Evolutionary conservation across 768 basidiomycete genomes (phyloP).

Genomic region (Agaricus blazei): DNA sequence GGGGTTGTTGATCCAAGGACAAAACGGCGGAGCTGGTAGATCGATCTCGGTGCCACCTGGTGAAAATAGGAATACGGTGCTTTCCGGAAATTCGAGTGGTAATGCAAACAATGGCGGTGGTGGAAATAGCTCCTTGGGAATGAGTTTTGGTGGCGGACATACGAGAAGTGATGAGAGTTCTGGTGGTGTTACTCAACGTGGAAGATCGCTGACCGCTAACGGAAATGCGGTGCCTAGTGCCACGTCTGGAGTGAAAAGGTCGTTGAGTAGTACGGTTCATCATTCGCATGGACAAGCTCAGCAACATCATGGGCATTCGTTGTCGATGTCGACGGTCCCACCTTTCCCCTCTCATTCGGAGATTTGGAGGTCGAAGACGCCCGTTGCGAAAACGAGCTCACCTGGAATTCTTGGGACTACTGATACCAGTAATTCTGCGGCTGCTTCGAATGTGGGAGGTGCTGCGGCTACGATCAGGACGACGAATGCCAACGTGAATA

Average conservation of each 20-base stretch:
- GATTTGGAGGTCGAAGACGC: constrained; percentile 9
- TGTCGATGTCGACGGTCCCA: constrained; percentile 8
- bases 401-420: background rate
- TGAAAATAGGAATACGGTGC: constrained; percentile 37
- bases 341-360: constrained; percentile 8
- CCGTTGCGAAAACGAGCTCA: background rate
- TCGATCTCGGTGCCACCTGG: constrained; percentile 26
- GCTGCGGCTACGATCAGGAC: background rate
- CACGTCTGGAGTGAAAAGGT: constrained; percentile 1
- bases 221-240: background rate
- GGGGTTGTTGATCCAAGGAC: constrained; percentile 2
- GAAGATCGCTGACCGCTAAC: background rate
- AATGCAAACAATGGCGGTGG: constrained; percentile 23
- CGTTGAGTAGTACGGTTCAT: constrained; percentile 10
- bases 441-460: background rate
- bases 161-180: background rate
- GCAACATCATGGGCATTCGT: constrained; percentile 8
- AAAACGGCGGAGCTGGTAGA: background rate
- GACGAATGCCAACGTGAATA: background rate
- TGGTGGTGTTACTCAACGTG: background rate
- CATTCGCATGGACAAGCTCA: constrained; percentile 9
- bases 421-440: background rate
- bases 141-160: background rate
- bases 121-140: constrained; percentile 22
- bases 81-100: too few relatives aligned